phyloP scores from a whole-genome alignment of 2,329 filamentous ascomycete genomes.

The Ambrosiella beaveri region DNA sequence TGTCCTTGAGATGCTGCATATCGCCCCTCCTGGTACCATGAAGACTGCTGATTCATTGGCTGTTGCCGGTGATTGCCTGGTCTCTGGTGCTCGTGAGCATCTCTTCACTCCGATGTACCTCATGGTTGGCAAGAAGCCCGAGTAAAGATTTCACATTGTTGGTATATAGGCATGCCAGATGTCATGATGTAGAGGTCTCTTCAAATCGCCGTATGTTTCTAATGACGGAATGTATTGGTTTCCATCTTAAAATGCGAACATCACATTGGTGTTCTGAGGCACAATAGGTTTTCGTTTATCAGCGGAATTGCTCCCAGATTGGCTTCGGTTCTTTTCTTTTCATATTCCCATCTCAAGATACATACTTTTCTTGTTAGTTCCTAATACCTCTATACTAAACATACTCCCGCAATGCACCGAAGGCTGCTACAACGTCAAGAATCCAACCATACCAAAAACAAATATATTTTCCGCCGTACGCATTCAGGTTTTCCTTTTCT shows the following conservation, averaged over 20 bases:
- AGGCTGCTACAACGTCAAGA: too few relatives aligned
- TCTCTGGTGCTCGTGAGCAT: constrained; percentile 71
- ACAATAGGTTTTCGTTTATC: too few relatives aligned
- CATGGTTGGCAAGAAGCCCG: constrained; percentile 81
- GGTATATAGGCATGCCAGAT: neutral
- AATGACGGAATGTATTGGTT: neutral
- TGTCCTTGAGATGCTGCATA: constrained; percentile 51
- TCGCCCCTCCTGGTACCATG: constrained; percentile 71
- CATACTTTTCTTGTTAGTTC: too few relatives aligned
- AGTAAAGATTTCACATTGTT: constrained; percentile 3
- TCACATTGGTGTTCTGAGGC: too few relatives aligned
- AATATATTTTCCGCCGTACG: too few relatives aligned
- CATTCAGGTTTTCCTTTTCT: too few relatives aligned
- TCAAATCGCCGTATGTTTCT: neutral
- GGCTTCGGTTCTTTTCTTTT: too few relatives aligned
- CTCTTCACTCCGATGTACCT: constrained; percentile 99
- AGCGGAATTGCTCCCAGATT: too few relatives aligned
- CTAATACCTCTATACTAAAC: too few relatives aligned
- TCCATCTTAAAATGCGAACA: neutral
- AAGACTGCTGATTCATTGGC: constrained; percentile 90
- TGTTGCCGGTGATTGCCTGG: constrained; percentile 64
- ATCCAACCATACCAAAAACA: too few relatives aligned
- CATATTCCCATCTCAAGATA: too few relatives aligned
- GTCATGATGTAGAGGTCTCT: neutral
- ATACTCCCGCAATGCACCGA: too few relatives aligned